phyloP scores from a whole-genome alignment of 2,329 filamentous ascomycete species.

The Trichoderma polysporum region DNA sequence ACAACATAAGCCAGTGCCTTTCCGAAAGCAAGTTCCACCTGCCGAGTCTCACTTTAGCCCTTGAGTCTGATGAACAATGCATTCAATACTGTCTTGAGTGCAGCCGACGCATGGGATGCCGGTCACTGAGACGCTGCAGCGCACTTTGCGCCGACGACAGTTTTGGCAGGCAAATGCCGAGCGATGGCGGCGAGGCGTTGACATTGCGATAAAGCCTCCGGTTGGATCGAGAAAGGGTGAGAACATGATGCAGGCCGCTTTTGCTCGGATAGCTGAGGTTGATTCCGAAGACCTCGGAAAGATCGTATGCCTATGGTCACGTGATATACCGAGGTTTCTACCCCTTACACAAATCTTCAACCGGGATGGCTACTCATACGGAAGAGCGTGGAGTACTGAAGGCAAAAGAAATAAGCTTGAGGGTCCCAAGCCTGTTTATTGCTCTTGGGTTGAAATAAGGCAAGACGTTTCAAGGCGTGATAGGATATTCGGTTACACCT shows the following conservation, averaged over 20 bases:
- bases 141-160: conserved; percentile 6
- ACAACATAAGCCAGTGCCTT: neutral
- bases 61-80: neutral
- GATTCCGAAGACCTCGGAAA: neutral
- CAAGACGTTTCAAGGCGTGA: neutral
- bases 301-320: neutral
- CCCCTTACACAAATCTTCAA: neutral
- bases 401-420: neutral
- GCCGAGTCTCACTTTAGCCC: neutral
- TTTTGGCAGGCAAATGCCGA: conserved; percentile 11
- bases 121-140: conserved; percentile 4
- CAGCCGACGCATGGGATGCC: conserved; percentile 4
- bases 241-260: neutral
- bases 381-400: neutral
- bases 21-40: neutral
- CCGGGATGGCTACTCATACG: no score
- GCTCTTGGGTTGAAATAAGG: neutral
- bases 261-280: neutral
- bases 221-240: neutral
- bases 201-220: neutral
- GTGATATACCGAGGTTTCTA: neutral
- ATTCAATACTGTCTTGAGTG: neutral
- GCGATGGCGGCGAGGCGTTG: neutral
- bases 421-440: neutral
- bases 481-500: neutral